Percentiles rank a stretch among this genome's conserved stretches.
Conservation (phyloP, 768 basidiomycete genomes). For the Leccinum pellstonianum region DNA sequence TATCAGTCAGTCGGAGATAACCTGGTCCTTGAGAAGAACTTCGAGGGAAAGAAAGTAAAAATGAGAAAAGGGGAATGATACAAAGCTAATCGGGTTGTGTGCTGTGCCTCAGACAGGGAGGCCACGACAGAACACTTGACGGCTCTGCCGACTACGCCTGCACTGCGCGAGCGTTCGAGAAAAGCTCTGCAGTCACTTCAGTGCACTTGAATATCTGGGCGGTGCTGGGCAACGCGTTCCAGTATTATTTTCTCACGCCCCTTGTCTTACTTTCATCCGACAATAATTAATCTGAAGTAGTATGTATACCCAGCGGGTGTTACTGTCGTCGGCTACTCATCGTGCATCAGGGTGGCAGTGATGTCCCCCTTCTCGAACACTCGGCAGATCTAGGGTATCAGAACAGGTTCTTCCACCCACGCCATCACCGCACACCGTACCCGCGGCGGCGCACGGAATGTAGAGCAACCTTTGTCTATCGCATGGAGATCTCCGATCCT, state of each 20-base stretch:
- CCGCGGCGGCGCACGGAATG: neutral
- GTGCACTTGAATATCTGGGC: constrained; percentile 7
- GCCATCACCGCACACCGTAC: neutral
- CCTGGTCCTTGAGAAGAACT: constrained; percentile 14
- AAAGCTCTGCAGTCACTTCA: neutral
- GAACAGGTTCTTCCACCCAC: neutral
- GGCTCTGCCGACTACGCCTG: neutral
- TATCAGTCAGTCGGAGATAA: constrained; percentile 24
- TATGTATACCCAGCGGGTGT: no score
- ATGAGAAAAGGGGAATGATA: constrained; percentile 4
- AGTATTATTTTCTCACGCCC: constrained; percentile 24
- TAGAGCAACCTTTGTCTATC: neutral
- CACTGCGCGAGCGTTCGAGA: neutral
- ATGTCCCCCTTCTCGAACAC: neutral
- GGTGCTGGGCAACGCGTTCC: constrained; percentile 21
- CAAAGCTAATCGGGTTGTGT: constrained; percentile 7
- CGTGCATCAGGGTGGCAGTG: neutral
- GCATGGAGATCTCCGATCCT: neutral
- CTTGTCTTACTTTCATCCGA: neutral
- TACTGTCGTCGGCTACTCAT: neutral
- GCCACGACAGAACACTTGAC: neutral
- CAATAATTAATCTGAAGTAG: neutral
- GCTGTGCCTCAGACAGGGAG: neutral
- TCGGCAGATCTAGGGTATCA: constrained; percentile 2
- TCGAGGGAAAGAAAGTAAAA: constrained; percentile 10